phyloP scores from a whole-genome alignment of 768 basidiomycete species.

The Fomitopsis pulvina region DNA sequence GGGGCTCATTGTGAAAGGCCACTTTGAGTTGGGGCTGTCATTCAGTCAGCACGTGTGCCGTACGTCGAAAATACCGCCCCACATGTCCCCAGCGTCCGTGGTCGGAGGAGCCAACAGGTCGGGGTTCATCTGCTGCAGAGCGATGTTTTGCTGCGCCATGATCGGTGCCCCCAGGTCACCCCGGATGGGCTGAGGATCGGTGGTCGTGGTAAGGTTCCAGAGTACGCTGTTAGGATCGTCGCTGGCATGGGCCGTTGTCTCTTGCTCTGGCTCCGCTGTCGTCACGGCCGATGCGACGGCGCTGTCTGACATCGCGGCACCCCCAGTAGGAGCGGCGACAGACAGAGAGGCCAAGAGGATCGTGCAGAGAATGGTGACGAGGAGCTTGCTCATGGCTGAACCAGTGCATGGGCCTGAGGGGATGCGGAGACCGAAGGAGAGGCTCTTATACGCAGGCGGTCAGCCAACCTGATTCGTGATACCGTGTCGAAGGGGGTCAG shows the following conservation, averaged over 20 bases:
- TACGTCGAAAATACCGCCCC: constrained; percentile 8
- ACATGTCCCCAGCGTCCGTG: constrained; percentile 53
- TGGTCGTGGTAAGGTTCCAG: constrained; percentile 12
- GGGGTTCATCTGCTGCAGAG: constrained; percentile 49
- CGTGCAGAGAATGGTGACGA: constrained; percentile 9
- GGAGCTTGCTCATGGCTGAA: constrained; percentile 8
- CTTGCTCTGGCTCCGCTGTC: constrained; percentile 7
- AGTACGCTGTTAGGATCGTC: constrained; percentile 17
- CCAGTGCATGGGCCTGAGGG: background rate
- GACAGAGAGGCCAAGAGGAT: constrained; percentile 5
- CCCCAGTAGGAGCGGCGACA: constrained; percentile 6
- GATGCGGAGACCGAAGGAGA: background rate
- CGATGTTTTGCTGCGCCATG: constrained; percentile 52
- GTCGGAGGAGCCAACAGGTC: constrained; percentile 54
- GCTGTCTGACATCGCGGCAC: background rate
- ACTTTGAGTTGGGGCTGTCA: constrained; percentile 42
- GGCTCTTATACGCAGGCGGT: constrained; percentile 3
- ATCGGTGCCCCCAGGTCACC: constrained; percentile 38
- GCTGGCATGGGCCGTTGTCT: constrained; percentile 15
- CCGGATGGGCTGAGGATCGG: constrained; percentile 37
- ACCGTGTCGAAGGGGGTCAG: background rate
- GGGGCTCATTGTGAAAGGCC: constrained; percentile 58
- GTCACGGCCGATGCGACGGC: background rate
- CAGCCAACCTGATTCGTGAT: background rate
- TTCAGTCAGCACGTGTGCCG: background rate